These are phyloP conservation scores for Botryotinia convoluta DNA, from an alignment of 2,329 filamentous ascomycete genomes.

Conservation along the genomic window DNA sequence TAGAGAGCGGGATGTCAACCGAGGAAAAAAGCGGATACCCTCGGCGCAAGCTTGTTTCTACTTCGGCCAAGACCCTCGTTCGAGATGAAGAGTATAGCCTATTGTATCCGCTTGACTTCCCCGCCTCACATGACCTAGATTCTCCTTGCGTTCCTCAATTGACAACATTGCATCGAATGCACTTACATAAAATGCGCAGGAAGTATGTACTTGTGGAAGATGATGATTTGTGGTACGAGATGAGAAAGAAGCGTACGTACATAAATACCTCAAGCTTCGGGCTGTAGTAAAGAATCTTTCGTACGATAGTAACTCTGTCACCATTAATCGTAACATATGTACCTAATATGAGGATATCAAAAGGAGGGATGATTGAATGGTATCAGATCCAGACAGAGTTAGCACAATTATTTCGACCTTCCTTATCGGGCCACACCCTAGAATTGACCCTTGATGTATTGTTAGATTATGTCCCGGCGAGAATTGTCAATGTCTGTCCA, in stretches of 20 bases:
- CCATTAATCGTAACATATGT: neutral
- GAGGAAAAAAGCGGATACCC: neutral
- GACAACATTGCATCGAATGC: neutral
- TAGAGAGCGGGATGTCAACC: neutral
- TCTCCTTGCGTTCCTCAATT: neutral
- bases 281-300: neutral
- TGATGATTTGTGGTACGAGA: neutral
- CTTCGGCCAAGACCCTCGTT: constrained; percentile 3
- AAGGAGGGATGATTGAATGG: neutral
- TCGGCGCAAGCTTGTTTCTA: constrained; percentile 4
- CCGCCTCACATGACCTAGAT: neutral
- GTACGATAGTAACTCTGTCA: neutral
- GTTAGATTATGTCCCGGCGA: neutral
- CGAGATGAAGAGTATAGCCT: neutral
- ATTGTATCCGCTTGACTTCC: neutral
- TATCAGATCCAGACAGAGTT: neutral
- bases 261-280: neutral
- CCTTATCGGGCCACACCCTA: neutral
- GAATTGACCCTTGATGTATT: neutral
- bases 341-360: neutral
- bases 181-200: neutral
- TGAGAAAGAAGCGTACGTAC: neutral
- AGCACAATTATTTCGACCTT: neutral
- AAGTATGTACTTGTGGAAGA: neutral
- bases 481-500: neutral